Percentiles rank a stretch among this genome's conserved stretches.
These are phyloP conservation scores for Colletotrichum noveboracense DNA, from an alignment of 2,329 filamentous ascomycete genomes.

Conservation along the genomic window DNA sequence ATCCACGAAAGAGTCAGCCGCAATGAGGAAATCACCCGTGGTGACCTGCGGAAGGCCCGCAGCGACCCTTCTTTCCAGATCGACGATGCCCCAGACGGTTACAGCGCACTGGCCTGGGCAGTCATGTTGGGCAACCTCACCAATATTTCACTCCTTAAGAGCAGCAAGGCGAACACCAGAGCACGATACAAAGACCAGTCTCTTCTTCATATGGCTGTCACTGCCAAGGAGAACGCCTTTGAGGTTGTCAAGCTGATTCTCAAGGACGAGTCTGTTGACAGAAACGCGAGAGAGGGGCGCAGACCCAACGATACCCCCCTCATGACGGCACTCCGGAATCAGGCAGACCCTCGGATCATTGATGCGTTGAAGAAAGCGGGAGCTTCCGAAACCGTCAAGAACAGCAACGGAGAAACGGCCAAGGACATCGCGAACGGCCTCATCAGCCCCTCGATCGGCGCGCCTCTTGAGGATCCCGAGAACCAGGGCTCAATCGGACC, in stretches of 20 bases:
- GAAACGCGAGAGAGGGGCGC: background rate
- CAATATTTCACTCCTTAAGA: background rate
- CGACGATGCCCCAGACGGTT: background rate
- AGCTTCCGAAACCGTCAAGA: background rate
- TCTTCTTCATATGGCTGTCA: background rate
- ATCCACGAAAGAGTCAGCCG: background rate
- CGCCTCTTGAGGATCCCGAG: background rate
- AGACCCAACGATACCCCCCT: background rate
- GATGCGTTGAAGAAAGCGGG: background rate
- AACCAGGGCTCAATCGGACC: background rate
- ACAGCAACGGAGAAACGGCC: background rate
- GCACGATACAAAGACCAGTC: background rate
- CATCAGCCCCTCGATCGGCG: background rate
- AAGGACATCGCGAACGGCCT: background rate
- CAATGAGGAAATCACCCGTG: background rate
- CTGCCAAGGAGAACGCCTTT: background rate
- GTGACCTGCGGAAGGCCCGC: background rate
- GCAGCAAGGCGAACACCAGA: background rate
- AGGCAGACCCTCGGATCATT: background rate
- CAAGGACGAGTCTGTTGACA: background rate
- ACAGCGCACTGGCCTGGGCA: background rate
- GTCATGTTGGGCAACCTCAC: background rate
- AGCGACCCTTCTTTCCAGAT: background rate
- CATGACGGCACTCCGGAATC: background rate
- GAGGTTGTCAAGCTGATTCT: background rate